Evolutionary conservation across 2,329 filamentous ascomycete genomes (phyloP), one percentile per base, ranked within the genome.

Genomic region (Neurospora crassa): DNA sequence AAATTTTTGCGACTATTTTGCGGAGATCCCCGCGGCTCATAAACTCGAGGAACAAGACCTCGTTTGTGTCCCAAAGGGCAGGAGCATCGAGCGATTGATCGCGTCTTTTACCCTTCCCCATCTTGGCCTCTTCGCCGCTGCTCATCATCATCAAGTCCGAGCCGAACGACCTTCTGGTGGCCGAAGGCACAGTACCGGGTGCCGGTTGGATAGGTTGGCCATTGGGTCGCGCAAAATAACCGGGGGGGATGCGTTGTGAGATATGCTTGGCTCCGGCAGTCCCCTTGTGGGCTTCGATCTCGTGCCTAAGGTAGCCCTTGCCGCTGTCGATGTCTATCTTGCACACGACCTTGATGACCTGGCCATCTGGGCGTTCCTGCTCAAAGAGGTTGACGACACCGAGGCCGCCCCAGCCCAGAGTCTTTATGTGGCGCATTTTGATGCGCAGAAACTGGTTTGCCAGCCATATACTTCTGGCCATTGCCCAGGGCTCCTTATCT

Each of bases 41-140:
- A 29, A 68, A 74, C 71, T 74, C 70, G 68, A 73, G 70, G 43
- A 74, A 74, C n/a, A 74, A 63, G 2, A 73, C 68, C 14, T 41
- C 6, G 34, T 2, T 69, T 34, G 53, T 10, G 20, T 10, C 24
- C 53, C 53, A 63, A 29, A 53, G 5, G 24, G 45, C 37, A 29
- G 75, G 69, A 16, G 68, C 24, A 45, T 72, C 68, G 40, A 75
- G 53, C 8, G 24, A 14, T 68, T 73, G 68, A 16, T 34, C 47
- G 6, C 70, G 72, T n/a, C 34, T 37, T 37, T 73, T 74, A 24
- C 43, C 59, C 40, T 74, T 63, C 12, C 68, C 69, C n/a, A 43
- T 43, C 41, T 69, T 16, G 20, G 16, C 40, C n/a, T 69, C 34
- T 14, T 70, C 41, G 12, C 69, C 68, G 34, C 5, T 41, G 16